Evolutionary conservation across 1,284 basidiomycete species (phyloP).

Genomic region (Cutaneotrichosporon sp.): DNA sequence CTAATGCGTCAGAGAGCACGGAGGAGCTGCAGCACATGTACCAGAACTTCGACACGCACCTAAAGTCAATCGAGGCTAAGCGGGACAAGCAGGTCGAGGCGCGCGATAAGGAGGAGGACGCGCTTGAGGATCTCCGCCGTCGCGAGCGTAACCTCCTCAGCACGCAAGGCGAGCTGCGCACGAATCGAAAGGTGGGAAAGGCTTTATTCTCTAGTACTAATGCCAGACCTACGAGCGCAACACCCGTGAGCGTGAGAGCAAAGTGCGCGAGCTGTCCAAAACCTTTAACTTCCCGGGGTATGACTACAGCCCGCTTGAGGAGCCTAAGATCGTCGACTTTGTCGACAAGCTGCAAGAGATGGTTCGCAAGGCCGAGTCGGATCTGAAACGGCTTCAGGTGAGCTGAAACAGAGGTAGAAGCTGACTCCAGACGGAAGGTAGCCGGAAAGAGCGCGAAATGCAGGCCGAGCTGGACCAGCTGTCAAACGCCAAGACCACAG

Average conservation of each 20-base stretch:
- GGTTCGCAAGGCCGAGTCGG: slow-evolving; percentile 34
- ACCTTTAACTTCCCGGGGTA: slow-evolving; percentile 71
- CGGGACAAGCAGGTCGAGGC: slow-evolving; percentile 33
- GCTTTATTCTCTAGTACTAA: neutral
- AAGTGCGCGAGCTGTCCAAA: slow-evolving; percentile 66
- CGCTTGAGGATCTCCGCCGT: slow-evolving; percentile 32
- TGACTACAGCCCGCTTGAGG: slow-evolving; percentile 48
- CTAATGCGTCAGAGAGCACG: slow-evolving; percentile 61
- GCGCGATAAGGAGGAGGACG: slow-evolving; percentile 35
- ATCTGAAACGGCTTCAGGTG: slow-evolving; percentile 35
- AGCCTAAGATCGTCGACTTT: slow-evolving; percentile 36
- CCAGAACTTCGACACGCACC: slow-evolving; percentile 62
- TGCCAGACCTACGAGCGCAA: slow-evolving; percentile 67
- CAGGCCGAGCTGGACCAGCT: slow-evolving; percentile 40
- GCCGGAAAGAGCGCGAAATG: slow-evolving; percentile 37
- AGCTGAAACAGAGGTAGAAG: too few relatives aligned
- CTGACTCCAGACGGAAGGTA: slow-evolving; percentile 25
- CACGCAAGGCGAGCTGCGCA: slow-evolving; percentile 37
- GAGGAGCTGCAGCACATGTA: slow-evolving; percentile 67
- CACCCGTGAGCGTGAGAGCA: slow-evolving; percentile 65
- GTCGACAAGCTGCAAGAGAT: slow-evolving; percentile 38
- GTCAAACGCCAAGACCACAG: slow-evolving; percentile 28
- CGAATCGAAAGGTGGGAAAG: slow-evolving; percentile 36
- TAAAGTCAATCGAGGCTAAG: slow-evolving; percentile 33
- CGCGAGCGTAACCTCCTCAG: slow-evolving; percentile 34